phyloP scores from a whole-genome alignment of 208 protist genomes.

The Acanthamoeba sp. region DNA sequence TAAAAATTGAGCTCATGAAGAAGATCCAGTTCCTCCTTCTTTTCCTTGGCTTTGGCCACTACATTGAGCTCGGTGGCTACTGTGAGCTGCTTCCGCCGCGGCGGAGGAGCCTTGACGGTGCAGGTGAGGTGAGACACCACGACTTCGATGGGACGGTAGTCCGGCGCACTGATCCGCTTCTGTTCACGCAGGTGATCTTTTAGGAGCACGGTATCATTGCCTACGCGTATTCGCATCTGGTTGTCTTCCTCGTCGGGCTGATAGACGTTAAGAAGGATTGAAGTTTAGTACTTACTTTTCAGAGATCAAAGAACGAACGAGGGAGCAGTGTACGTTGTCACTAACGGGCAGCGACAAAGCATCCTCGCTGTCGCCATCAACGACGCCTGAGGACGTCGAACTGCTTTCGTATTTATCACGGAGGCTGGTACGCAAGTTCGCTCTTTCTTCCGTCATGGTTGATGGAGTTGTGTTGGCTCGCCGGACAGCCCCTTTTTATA shows the following conservation, averaged over 20 bases:
- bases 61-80: background rate
- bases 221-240: background rate
- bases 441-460: background rate
- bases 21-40: constrained; percentile 6
- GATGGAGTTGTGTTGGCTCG: no score
- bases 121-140: constrained; percentile 25
- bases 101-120: constrained; percentile 3
- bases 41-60: constrained; percentile 8
- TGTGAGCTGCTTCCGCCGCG: background rate
- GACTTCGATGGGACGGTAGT: background rate
- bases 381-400: no score
- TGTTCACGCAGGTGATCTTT: background rate
- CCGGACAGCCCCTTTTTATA: no score
- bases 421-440: background rate
- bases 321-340: background rate
- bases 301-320: no score
- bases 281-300: no score
- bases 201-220: background rate
- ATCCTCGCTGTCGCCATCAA: background rate
- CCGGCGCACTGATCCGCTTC: background rate
- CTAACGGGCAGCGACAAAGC: background rate
- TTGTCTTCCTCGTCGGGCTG: background rate
- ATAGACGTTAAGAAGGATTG: no score
- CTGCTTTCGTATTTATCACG: background rate
- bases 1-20: constrained; percentile 69